Percentiles rank a stretch among this genome's conserved stretches.
These are phyloP conservation scores for Begonia masoniana DNA, from an alignment of 306 rosid species.

Conservation along the genomic window DNA sequence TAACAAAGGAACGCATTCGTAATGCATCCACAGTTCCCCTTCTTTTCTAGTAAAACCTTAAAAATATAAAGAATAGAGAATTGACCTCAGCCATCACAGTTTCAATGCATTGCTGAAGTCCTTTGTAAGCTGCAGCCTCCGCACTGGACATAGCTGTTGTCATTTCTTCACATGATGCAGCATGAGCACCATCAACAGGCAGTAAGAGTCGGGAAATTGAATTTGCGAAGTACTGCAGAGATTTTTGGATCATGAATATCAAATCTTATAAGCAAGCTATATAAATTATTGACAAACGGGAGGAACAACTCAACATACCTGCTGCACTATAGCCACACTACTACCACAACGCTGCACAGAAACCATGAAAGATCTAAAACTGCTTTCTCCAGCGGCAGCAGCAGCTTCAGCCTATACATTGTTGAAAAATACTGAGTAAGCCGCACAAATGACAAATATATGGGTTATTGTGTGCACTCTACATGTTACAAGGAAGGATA, in stretches of 20 bases:
- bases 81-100: conserved; percentile 99
- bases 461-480: too few species aligned
- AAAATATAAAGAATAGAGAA: conserved; percentile 5
- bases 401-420: conserved; percentile 90
- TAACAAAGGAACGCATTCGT: too few species aligned
- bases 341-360: conserved; percentile 98
- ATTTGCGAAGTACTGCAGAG: conserved; percentile 72
- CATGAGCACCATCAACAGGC: conserved; percentile 99
- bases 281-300: conserved; percentile 8
- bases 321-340: conserved; percentile 98
- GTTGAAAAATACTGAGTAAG: background rate
- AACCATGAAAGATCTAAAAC: conserved; percentile 99
- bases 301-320: conserved; percentile 40
- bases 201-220: conserved; percentile 94
- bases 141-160: conserved; percentile 97
- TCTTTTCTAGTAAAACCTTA: background rate
- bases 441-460: too few species aligned
- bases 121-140: conserved; percentile 97
- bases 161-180: conserved; percentile 99
- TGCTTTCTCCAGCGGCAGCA: conserved; percentile 99
- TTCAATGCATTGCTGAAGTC: conserved; percentile 86
- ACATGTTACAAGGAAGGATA: conserved; percentile 4
- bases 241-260: conserved; percentile 5
- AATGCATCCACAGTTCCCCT: too few species aligned
- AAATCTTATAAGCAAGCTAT: conserved; percentile 7